phyloP scores from a whole-genome alignment of 2,329 filamentous ascomycete species.

The Neoascochyta sp. region DNA sequence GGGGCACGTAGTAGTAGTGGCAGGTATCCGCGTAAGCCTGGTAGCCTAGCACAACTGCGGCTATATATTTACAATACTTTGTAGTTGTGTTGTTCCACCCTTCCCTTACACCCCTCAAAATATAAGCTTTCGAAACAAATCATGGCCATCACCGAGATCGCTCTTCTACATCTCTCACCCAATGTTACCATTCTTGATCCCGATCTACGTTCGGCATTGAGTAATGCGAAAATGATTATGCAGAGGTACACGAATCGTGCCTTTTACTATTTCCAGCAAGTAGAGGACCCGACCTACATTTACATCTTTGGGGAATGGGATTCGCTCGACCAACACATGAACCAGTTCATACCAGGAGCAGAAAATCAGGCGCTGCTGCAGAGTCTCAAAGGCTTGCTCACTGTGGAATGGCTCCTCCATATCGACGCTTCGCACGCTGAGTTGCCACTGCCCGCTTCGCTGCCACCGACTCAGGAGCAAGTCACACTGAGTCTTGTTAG shows the following conservation, averaged over 20 bases:
- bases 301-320: constrained; percentile 49
- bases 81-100: no score
- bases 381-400: constrained; percentile 36
- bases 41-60: no score
- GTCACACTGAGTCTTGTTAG: constrained; percentile 32
- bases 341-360: constrained; percentile 43
- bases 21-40: no score
- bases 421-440: constrained; percentile 37
- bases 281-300: constrained; percentile 42
- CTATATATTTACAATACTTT: no score
- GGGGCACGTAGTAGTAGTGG: no score
- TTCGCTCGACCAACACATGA: constrained; percentile 41
- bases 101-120: no score
- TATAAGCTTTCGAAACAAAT: no score
- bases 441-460: constrained; percentile 23
- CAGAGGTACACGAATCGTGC: constrained; percentile 35
- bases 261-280: constrained; percentile 42
- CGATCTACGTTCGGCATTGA: constrained; percentile 30
- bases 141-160: constrained; percentile 48
- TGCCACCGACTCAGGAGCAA: not conserved
- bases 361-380: constrained; percentile 43
- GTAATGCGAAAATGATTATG: constrained; percentile 38
- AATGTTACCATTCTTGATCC: constrained; percentile 16
- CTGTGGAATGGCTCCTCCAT: constrained; percentile 45
- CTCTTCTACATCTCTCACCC: constrained; percentile 40